Percentiles rank a stretch among this genome's conserved stretches.
Conservation (phyloP, 2,329 filamentous ascomycete species). For the Metarhizium brunneum region DNA sequence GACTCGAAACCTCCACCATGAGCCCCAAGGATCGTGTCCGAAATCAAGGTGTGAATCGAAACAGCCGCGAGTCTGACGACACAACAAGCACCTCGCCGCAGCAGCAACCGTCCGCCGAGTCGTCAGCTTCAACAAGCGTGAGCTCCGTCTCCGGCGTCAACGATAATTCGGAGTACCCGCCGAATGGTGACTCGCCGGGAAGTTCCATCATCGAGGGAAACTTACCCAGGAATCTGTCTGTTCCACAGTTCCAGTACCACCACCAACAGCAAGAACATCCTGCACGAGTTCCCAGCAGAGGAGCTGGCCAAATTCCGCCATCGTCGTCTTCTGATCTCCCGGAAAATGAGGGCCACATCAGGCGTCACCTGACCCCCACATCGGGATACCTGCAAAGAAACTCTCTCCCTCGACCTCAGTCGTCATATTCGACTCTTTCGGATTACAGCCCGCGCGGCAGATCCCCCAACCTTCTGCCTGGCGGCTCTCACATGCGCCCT, state of each 20-base stretch:
- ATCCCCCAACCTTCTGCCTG: constrained; percentile 39
- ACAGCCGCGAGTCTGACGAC: constrained; percentile 44
- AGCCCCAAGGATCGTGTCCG: constrained; percentile 21
- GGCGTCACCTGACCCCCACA: constrained; percentile 54
- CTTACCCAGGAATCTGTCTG: constrained; percentile 30
- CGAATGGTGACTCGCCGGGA: constrained; percentile 35
- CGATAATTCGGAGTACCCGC: constrained; percentile 35
- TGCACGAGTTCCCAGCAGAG: constrained; percentile 32
- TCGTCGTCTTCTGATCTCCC: constrained; percentile 41
- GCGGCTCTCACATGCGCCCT: constrained; percentile 33
- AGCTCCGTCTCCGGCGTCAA: constrained; percentile 45
- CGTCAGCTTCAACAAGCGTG: constrained; percentile 45
- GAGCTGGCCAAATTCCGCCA: constrained; percentile 19
- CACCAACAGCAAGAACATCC: constrained; percentile 41
- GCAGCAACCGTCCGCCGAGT: constrained; percentile 38
- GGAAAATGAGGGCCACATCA: constrained; percentile 41
- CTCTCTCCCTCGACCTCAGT: constrained; percentile 60
- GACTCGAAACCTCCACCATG: constrained; percentile 22
- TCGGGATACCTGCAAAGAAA: constrained; percentile 44
- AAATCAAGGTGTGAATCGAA: constrained; percentile 30
- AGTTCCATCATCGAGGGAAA: constrained; percentile 41
- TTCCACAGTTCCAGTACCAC: constrained; percentile 54
- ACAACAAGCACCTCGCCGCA: constrained; percentile 40
- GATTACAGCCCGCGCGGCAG: constrained; percentile 58
- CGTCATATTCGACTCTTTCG: constrained; percentile 65